Percentiles rank a stretch among this genome's conserved stretches.
Conservation (phyloP, 768 basidiomycete genomes). For the Termitomyces eurrhizus region DNA sequence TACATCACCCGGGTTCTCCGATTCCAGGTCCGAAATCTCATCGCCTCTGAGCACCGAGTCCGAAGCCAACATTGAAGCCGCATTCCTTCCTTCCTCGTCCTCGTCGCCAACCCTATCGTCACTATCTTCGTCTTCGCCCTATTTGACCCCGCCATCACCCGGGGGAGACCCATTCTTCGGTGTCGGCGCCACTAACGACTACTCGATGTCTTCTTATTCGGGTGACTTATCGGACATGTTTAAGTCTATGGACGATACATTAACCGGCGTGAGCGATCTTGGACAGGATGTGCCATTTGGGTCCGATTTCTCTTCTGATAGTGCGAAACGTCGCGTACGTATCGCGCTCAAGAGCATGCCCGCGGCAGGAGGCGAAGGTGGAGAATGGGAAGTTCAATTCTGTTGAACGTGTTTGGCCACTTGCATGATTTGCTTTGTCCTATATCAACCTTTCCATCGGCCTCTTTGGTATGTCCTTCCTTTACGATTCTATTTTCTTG, state of each 20-base stretch:
- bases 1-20: conserved; percentile 28
- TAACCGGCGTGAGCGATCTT: conserved; percentile 23
- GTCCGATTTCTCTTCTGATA: conserved; percentile 34
- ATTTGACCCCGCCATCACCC: conserved; percentile 33
- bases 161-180: conserved; percentile 59
- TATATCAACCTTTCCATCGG: conserved; percentile 8
- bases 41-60: conserved; percentile 25
- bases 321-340: conserved; percentile 52
- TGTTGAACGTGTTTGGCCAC: conserved; percentile 35
- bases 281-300: conserved; percentile 32
- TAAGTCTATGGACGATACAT: conserved; percentile 26
- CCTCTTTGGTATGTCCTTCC: conserved; percentile 7
- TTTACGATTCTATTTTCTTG: conserved; percentile 13
- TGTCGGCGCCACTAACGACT: conserved; percentile 38
- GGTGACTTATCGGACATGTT: conserved; percentile 32
- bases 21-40: conserved; percentile 20
- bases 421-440: background rate
- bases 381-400: conserved; percentile 77
- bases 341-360: conserved; percentile 67
- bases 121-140: conserved; percentile 25
- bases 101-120: conserved; percentile 8
- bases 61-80: conserved; percentile 17
- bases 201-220: conserved; percentile 30
- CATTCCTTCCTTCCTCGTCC: conserved; percentile 23
- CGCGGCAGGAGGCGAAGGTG: conserved; percentile 57